Conservation (phyloP, 2,329 filamentous ascomycete genomes). For the Cercospora citrullina region DNA sequence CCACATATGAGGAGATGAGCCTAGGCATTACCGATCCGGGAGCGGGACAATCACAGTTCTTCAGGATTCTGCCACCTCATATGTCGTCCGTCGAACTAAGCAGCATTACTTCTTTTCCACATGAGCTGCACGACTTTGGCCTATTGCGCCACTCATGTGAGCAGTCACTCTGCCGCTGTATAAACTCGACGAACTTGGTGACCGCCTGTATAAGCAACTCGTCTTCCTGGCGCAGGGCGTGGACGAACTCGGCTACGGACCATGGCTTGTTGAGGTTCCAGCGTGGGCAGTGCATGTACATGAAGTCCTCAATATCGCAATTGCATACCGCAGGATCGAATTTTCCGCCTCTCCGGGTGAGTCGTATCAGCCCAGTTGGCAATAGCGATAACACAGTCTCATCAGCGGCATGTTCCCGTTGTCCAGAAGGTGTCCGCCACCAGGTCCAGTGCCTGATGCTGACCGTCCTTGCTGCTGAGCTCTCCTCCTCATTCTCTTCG, state of each 20-base stretch:
- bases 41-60: neutral
- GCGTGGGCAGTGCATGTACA: conserved; percentile 18
- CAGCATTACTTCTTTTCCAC: conserved; percentile 17
- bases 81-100: conserved; percentile 14
- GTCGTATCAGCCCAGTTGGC: conserved; percentile 14
- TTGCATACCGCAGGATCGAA: conserved; percentile 16
- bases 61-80: neutral
- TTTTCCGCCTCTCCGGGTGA: conserved; percentile 15
- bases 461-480: conserved; percentile 18
- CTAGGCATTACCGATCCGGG: neutral
- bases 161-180: conserved; percentile 20
- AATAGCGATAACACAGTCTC: conserved; percentile 19
- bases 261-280: conserved; percentile 25
- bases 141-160: conserved; percentile 17
- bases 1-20: neutral
- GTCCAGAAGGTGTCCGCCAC: conserved; percentile 16
- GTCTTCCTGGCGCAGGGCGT: conserved; percentile 22
- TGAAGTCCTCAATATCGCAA: conserved; percentile 20
- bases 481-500: conserved; percentile 16
- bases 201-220: conserved; percentile 22
- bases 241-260: conserved; percentile 23
- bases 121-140: conserved; percentile 15
- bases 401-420: conserved; percentile 20
- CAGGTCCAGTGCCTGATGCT: conserved; percentile 23
- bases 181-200: conserved; percentile 19